These are phyloP conservation scores for Phytophthora palmivora DNA, from an alignment of 352 stramenopile species.

Conservation along the genomic window DNA sequence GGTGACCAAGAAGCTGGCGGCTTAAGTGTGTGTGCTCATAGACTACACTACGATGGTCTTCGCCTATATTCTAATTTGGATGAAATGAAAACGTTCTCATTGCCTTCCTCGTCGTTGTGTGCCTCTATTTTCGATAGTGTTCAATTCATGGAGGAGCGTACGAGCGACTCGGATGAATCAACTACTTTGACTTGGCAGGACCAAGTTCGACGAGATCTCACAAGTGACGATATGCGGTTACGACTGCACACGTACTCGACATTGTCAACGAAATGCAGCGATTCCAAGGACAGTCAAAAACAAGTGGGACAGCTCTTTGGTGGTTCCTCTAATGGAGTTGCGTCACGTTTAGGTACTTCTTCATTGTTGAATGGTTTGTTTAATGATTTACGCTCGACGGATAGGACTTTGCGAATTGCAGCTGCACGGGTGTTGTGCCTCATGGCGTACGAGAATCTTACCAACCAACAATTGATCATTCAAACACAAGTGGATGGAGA, in stretches of 20 bases:
- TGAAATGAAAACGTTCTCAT: conserved; percentile 17
- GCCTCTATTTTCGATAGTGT: conserved; percentile 23
- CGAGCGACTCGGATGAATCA: conserved; percentile 9
- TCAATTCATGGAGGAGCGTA: conserved; percentile 10
- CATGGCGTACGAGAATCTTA: conserved; percentile 56
- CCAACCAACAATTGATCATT: conserved; percentile 36
- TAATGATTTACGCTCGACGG: conserved; percentile 40
- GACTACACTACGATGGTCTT: conserved; percentile 1
- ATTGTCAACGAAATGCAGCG: conserved; percentile 40
- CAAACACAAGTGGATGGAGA: conserved; percentile 9
- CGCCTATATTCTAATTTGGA: conserved; percentile 24
- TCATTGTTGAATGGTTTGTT: conserved; percentile 30
- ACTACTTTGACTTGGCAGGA: conserved; percentile 20
- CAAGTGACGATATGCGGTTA: conserved; percentile 32
- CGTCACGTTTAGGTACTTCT: background rate
- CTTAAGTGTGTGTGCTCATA: conserved; percentile 32
- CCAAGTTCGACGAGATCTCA: conserved; percentile 21
- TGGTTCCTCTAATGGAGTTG: conserved; percentile 10
- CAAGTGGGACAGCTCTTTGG: conserved; percentile 52
- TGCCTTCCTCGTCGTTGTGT: background rate
- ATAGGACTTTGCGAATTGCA: conserved; percentile 54
- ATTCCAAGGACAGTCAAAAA: conserved; percentile 52
- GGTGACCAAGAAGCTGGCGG: conserved; percentile 82
- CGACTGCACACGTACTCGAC: conserved; percentile 46
- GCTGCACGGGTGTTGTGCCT: conserved; percentile 58